Conservation (phyloP, 2,329 filamentous ascomycete species). For the Sclerotinia glacialis region DNA sequence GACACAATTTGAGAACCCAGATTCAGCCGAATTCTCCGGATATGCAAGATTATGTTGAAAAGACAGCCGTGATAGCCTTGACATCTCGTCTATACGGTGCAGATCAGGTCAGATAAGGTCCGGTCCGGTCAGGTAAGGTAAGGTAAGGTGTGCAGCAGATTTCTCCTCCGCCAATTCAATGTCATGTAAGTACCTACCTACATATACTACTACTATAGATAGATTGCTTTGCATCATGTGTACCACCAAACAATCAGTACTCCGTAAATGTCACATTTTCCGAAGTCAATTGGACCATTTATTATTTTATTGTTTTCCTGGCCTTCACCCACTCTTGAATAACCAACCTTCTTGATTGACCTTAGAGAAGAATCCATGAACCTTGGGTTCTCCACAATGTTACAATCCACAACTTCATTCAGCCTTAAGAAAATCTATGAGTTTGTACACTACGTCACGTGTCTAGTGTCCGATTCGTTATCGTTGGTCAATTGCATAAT, state of each 20-base stretch:
- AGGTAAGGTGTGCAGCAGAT: background rate
- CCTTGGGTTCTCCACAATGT: conserved; percentile 12
- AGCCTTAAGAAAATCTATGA: background rate
- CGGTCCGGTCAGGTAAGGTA: background rate
- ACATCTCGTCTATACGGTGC: background rate
- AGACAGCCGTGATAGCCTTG: background rate
- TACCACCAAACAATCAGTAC: background rate
- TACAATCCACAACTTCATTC: conserved; percentile 8
- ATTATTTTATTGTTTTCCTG: background rate
- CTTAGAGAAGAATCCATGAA: background rate
- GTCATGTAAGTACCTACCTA: background rate
- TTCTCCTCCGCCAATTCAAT: background rate
- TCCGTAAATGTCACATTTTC: background rate
- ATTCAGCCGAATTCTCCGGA: conserved; percentile 12
- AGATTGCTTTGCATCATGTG: background rate
- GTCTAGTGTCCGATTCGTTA: conserved; percentile 6
- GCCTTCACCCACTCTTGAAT: background rate
- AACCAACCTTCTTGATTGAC: background rate
- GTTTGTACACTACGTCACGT: background rate
- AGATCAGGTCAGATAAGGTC: background rate
- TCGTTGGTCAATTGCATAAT: conserved; percentile 3
- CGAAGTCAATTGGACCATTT: background rate
- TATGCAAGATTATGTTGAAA: conserved; percentile 15
- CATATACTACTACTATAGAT: background rate
- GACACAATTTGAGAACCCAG: background rate